Percentiles rank a stretch among this genome's conserved stretches.
phyloP scores from a whole-genome alignment of 257 asterid species.

The Nicotiana benthamiana region DNA sequence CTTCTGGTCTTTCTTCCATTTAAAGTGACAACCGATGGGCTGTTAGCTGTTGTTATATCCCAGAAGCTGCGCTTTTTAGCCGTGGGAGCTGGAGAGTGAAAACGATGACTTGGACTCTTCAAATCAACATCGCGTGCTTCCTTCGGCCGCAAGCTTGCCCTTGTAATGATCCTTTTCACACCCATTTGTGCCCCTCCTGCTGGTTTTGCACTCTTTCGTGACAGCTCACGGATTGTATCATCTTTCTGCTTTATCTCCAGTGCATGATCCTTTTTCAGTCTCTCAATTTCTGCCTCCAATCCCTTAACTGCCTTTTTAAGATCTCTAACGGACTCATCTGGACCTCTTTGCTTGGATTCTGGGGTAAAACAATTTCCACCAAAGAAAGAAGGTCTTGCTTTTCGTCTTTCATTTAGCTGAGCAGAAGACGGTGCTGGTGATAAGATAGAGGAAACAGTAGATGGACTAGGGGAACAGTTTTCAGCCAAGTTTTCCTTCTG shows the following conservation, averaged over 20 bases:
- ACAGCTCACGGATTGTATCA: slow-evolving; percentile 32
- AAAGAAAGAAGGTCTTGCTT: slow-evolving; percentile 34
- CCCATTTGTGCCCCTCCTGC: slow-evolving; percentile 24
- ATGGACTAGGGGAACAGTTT: slow-evolving; percentile 38
- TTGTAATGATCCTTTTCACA: slow-evolving; percentile 23
- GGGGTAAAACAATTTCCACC: slow-evolving; percentile 47
- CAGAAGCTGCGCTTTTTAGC: slow-evolving; percentile 58
- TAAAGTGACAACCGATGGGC: slow-evolving; percentile 45
- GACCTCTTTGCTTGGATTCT: slow-evolving; percentile 36
- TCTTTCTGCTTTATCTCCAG: slow-evolving; percentile 42
- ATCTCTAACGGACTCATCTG: slow-evolving; percentile 22
- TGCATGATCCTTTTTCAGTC: slow-evolving; percentile 47
- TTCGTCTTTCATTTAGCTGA: slow-evolving; percentile 28
- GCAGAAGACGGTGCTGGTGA: slow-evolving; percentile 35
- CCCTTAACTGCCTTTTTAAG: slow-evolving; percentile 35
- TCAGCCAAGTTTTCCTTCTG: slow-evolving; percentile 56
- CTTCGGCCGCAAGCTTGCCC: slow-evolving; percentile 27
- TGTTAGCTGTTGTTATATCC: slow-evolving; percentile 51
- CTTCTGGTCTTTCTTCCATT: slow-evolving; percentile 59
- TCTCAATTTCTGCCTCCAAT: slow-evolving; percentile 43
- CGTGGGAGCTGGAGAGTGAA: slow-evolving; percentile 47
- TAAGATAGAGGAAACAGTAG: slow-evolving; percentile 28
- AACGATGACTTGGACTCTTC: slow-evolving; percentile 36
- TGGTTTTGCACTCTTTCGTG: slow-evolving; percentile 30
- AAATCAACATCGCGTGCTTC: slow-evolving; percentile 24